Percentiles rank a stretch among this genome's conserved stretches.
phyloP scores from a whole-genome alignment of 768 basidiomycete species.

The Dioszegia aurantiaca region DNA sequence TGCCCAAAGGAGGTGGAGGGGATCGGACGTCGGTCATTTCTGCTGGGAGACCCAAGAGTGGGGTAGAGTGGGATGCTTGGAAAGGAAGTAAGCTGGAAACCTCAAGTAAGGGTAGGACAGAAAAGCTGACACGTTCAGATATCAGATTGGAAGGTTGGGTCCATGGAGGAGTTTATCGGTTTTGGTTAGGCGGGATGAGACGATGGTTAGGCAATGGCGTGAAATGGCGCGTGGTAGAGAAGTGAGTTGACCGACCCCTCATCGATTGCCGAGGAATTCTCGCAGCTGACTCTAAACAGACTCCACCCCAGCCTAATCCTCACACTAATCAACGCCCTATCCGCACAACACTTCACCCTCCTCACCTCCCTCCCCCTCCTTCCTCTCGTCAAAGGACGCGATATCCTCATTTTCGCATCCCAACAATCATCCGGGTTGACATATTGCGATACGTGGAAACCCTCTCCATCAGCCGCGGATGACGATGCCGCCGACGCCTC shows the following conservation, averaged over 20 bases:
- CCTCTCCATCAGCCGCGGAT: not conserved
- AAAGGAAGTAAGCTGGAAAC: slow-evolving; percentile 13
- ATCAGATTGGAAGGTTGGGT: slow-evolving; percentile 47
- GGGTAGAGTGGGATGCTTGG: slow-evolving; percentile 16
- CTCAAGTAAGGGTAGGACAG: not conserved
- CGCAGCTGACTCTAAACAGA: slow-evolving; percentile 15
- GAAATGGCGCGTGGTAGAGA: slow-evolving; percentile 23
- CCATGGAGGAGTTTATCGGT: slow-evolving; percentile 40
- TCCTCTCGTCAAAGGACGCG: slow-evolving; percentile 31
- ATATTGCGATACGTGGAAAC: slow-evolving; percentile 24
- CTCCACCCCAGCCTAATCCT: slow-evolving; percentile 34
- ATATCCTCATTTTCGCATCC: slow-evolving; percentile 41
- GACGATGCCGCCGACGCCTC: not conserved
- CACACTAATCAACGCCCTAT: slow-evolving; percentile 27
- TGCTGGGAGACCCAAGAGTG: not conserved
- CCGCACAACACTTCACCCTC: slow-evolving; percentile 34
- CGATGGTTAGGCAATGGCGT: slow-evolving; percentile 34
- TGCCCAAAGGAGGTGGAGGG: not conserved
- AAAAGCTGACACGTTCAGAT: slow-evolving; percentile 1
- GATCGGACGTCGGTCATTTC: slow-evolving; percentile 4
- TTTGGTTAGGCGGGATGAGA: slow-evolving; percentile 42
- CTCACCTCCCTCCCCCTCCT: slow-evolving; percentile 34
- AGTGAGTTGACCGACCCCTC: slow-evolving; percentile 12
- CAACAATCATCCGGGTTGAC: slow-evolving; percentile 33
- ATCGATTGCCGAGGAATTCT: not conserved